Conservation (phyloP, 176 grass and related monocot species). For the Oropetium thomaeum region DNA sequence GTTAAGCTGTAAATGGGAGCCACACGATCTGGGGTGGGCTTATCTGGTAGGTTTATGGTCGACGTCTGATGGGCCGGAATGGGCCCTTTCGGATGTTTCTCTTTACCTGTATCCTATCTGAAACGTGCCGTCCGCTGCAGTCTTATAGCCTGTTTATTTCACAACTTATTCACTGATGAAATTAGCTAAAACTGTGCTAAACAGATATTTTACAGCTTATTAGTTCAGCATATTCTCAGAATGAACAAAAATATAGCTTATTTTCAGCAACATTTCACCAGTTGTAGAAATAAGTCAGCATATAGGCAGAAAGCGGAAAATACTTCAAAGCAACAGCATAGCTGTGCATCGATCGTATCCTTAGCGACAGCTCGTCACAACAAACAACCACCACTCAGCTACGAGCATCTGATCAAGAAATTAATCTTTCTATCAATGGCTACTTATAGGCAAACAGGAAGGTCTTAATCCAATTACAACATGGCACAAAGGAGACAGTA, state of each 20-base stretch:
- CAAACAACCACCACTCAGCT: neutral
- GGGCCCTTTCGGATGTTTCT: too few relatives aligned
- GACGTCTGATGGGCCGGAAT: neutral
- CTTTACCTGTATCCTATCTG: too few relatives aligned
- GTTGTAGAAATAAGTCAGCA: too few relatives aligned
- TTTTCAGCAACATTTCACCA: too few relatives aligned
- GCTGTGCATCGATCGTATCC: neutral
- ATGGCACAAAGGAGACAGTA: slow-evolving; percentile 8
- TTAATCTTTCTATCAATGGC: neutral
- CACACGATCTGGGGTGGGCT: slow-evolving; percentile 45
- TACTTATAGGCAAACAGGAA: neutral
- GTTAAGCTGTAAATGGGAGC: slow-evolving; percentile 42
- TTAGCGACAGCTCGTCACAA: neutral
- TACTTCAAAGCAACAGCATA: neutral
- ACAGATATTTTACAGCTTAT: too few relatives aligned
- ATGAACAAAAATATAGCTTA: too few relatives aligned
- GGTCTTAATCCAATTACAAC: neutral
- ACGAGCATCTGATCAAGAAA: neutral
- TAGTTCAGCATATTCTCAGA: too few relatives aligned
- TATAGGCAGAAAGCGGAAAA: neutral
- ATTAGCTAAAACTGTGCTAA: too few relatives aligned
- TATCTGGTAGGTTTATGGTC: slow-evolving; percentile 41
- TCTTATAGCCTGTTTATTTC: too few relatives aligned
- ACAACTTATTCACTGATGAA: too few relatives aligned
- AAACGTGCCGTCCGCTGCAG: too few relatives aligned